Conservation (phyloP, 176 grass and related monocot genomes). For the Oryza officinalis region DNA sequence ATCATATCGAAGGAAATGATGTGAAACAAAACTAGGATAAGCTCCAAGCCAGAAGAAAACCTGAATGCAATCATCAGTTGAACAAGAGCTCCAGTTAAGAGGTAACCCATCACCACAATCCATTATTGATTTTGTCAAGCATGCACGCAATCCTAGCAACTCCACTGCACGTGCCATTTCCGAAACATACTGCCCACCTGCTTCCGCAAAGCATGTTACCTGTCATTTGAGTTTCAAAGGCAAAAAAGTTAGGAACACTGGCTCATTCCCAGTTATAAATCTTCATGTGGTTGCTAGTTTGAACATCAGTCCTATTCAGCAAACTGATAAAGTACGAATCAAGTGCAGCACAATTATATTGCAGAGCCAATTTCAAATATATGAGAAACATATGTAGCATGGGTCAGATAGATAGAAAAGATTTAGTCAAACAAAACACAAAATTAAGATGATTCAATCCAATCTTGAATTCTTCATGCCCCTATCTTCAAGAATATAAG, state of each 20-base stretch:
- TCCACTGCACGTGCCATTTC: constrained; percentile 87
- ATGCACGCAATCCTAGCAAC: constrained; percentile 70
- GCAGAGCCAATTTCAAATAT: background rate
- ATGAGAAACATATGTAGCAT: background rate
- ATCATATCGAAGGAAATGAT: background rate
- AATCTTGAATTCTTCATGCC: background rate
- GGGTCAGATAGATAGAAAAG: background rate
- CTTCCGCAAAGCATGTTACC: constrained; percentile 97
- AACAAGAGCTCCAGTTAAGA: constrained; percentile 65
- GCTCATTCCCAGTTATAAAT: background rate
- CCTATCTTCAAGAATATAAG: background rate
- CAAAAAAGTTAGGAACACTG: background rate
- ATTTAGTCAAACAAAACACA: background rate
- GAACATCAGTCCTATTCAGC: background rate
- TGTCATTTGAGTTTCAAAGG: constrained; percentile 25
- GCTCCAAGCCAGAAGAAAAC: constrained; percentile 25
- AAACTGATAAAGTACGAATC: background rate
- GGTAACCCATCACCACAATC: constrained; percentile 85
- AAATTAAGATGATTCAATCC: background rate
- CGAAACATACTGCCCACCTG: constrained; percentile 83
- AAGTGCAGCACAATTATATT: background rate
- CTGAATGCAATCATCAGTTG: constrained; percentile 83
- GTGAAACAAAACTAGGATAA: constrained; percentile 4
- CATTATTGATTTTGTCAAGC: constrained; percentile 88
- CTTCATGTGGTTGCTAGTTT: background rate